Percentiles rank a stretch among this genome's conserved stretches.
phyloP scores from a whole-genome alignment of 768 basidiomycete species.

The Paxillus involutus region DNA sequence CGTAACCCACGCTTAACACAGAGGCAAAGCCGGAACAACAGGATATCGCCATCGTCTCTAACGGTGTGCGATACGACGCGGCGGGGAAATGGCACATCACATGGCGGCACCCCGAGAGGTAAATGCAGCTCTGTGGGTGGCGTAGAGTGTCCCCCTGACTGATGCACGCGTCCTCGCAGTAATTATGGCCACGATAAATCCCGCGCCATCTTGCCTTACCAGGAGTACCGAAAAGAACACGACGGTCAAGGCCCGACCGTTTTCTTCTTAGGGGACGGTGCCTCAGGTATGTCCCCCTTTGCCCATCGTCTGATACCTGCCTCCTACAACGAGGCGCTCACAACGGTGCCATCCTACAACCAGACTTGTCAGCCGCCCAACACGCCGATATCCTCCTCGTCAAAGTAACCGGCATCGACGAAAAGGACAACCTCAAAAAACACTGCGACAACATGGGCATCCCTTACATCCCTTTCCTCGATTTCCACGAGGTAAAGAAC shows the following conservation, averaged over 20 bases:
- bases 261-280: constrained; percentile 98
- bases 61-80: constrained; percentile 75
- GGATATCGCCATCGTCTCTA: constrained; percentile 91
- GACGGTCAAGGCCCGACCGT: constrained; percentile 54
- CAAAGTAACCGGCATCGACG: constrained; percentile 73
- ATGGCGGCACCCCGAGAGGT: constrained; percentile 89
- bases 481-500: constrained; percentile 63
- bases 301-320: background rate
- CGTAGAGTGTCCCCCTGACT: background rate
- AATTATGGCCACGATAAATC: constrained; percentile 96
- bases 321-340: background rate
- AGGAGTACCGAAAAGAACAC: constrained; percentile 37
- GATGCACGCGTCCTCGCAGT: constrained; percentile 37
- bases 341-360: background rate
- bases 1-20: too few relatives aligned
- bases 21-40: constrained; percentile 52
- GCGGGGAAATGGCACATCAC: constrained; percentile 70
- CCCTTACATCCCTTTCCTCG: constrained; percentile 72
- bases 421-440: constrained; percentile 76
- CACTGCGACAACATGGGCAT: constrained; percentile 84
- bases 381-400: constrained; percentile 96
- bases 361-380: constrained; percentile 89
- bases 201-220: constrained; percentile 88
- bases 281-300: constrained; percentile 64
- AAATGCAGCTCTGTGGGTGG: constrained; percentile 11